phyloP scores from a whole-genome alignment of 23 red algal genomes.

The Chondrus crispus region DNA sequence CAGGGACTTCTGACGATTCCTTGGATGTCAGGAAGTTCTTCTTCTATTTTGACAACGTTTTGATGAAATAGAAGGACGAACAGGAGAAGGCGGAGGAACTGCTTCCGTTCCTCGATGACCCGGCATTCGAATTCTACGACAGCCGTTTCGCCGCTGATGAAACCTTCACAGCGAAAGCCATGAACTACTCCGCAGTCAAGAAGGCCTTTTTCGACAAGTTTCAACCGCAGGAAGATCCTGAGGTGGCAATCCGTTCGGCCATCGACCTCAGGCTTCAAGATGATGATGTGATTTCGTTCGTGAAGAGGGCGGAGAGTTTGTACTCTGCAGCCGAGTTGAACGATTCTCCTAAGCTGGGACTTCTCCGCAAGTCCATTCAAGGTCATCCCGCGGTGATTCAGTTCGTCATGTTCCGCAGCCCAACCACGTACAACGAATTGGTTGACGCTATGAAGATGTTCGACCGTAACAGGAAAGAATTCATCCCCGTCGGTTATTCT shows the following conservation, averaged over 20 bases:
- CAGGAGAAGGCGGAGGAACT: background rate
- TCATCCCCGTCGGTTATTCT: no score
- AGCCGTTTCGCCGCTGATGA: background rate
- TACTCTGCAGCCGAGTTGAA: no score
- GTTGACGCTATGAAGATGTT: no score
- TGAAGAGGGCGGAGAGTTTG: no score
- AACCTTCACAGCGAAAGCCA: background rate
- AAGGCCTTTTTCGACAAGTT: background rate
- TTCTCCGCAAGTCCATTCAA: no score
- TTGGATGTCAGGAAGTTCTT: background rate
- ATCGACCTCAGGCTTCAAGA: no score
- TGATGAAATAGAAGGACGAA: background rate
- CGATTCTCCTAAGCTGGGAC: no score
- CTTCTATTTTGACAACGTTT: slow-evolving; percentile 14
- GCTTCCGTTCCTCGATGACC: background rate
- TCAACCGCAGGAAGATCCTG: background rate
- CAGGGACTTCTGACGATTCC: background rate
- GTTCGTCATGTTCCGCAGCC: no score
- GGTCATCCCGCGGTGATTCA: no score
- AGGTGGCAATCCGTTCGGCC: background rate
- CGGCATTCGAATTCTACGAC: background rate
- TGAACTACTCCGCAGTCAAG: background rate
- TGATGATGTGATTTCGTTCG: no score
- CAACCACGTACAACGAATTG: no score
- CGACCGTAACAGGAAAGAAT: no score